Base-by-base conservation (phyloP, 495 filamentous ascomycete species). In the Pseudomonodictys pantanalensis region DNA sequence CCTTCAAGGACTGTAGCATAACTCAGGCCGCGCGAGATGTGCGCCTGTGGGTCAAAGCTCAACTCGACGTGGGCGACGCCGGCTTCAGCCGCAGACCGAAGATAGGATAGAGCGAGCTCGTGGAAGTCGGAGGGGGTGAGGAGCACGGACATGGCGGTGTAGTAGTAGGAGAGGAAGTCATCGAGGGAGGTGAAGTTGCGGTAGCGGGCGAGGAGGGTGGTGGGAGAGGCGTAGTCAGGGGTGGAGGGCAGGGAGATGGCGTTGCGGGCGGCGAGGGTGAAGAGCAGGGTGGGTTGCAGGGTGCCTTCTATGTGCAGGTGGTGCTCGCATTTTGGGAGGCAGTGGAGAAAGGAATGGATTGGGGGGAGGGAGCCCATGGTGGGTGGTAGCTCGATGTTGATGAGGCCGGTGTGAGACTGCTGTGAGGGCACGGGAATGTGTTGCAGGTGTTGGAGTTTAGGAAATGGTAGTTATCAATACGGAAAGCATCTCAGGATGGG, bases 1-100 rank as follows among this genome's bases (percentile, higher is more conserved):
- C 86, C 87, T 2, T 57, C 57, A 0, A 90, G 73, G 22, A 90
- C 76, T 7, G 82, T 84, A 1, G 72, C 56, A 62, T 86, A 85
- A 11, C 75, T n/a, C 8, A 92, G 70, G 12, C 83, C 83, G 22
- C 87, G 79, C n/a, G 69, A 67, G 12, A 79, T 76, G 68, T 92
- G 88, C 3, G 86, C 86, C 63, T 91, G 87, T 7, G 88, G 87
- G 68, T 91, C 88, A 73, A 90, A 91, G 73, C 89, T 91, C 49
- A 90, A 79, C 64, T 92, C 89, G 2, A 86, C 86, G 59, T 91
- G 88, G 32, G 82, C 77, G 7, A 90, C 86, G 48, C 82, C 83
- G 62, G 88, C 83, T 0, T 73, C 67, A 51, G 85, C 77, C 1
- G 86, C 88, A 47, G 77, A 81, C 35, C 75, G 51, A 72, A 91